Base-by-base conservation (phyloP, 2,329 filamentous ascomycete species). In the Claviceps maximensis region DNA sequence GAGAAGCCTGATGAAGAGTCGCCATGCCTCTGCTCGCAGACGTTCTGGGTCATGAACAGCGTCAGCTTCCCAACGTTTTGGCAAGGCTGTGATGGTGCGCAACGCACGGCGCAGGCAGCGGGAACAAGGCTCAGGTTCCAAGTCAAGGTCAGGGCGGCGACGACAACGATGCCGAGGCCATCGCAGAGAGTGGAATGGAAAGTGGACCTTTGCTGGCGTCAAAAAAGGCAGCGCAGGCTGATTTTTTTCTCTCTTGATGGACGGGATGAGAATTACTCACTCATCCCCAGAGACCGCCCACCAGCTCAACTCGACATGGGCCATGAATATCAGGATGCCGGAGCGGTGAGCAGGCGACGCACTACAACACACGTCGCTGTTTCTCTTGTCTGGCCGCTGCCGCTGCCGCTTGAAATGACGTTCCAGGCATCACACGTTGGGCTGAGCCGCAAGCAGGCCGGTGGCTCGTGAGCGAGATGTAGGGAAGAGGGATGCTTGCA, bases 21-120 rank as follows among this genome's bases (percentile, higher is more conserved):
- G n/a, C n/a, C n/a, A n/a, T n/a, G n/a, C n/a, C n/a, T n/a, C n/a
- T n/a, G n/a, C n/a, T n/a, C n/a, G n/a, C n/a, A n/a, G n/a, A n/a
- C n/a, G n/a, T n/a, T n/a, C n/a, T n/a, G n/a, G n/a, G n/a, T n/a
- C 8, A 42, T 54, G 15, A 52, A 52, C 45, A 52, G 53, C 21
- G 53, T 36, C 10, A 54, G 44, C 44, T 25, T 54, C 12, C 44
- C 49, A 4, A 23, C 25, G 23, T 51, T 51, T 38, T 47, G 52
- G 52, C 49, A 54, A 47, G 51, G 53, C 49, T 52, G 44, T 17
- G 5, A 4, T 17, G 40, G 49, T 10, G 40, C 36, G 5, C 19
- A 40, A 15, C 15, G 19, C n/a, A 21, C 4, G 42, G 13, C 23
- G 27, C 27, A 29, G n/a, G n/a, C n/a, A n/a, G n/a, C n/a, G n/a